These are phyloP conservation scores for Aspergillus caelatus DNA, from an alignment of 2,329 filamentous ascomycete species.

Conservation along the genomic window DNA sequence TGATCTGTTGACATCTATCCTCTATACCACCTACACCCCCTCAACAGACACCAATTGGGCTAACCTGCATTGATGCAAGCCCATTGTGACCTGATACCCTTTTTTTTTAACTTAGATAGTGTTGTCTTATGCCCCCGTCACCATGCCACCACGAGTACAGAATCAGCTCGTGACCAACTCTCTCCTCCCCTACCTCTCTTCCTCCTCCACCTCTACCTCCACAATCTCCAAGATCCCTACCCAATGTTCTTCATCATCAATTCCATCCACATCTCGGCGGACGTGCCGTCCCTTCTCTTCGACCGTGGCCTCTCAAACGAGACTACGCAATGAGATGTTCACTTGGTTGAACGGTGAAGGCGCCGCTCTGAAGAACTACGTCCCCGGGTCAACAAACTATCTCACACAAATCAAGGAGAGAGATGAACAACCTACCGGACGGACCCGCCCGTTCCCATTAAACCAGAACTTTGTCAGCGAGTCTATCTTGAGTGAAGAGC, in stretches of 20 bases:
- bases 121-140: slow-evolving; percentile 5
- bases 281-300: slow-evolving; percentile 36
- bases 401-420: slow-evolving; percentile 21
- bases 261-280: slow-evolving; percentile 23
- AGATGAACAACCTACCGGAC: neutral
- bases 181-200: slow-evolving; percentile 35
- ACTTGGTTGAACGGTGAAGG: slow-evolving; percentile 56
- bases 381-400: slow-evolving; percentile 37
- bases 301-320: slow-evolving; percentile 45
- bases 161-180: slow-evolving; percentile 38
- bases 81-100: slow-evolving; percentile 1
- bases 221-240: slow-evolving; percentile 12
- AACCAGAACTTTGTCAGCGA: slow-evolving; percentile 73
- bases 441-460: slow-evolving; percentile 67
- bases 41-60: slow-evolving; percentile 23
- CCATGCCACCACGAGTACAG: slow-evolving; percentile 46
- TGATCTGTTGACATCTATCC: slow-evolving; percentile 15
- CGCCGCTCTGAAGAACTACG: slow-evolving; percentile 32
- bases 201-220: slow-evolving; percentile 24
- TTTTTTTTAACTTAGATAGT: neutral
- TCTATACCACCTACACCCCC: slow-evolving; percentile 13
- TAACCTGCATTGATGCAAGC: neutral
- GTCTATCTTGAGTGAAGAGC: slow-evolving; percentile 71
- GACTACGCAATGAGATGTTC: slow-evolving; percentile 59
- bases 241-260: slow-evolving; percentile 12